Base-by-base conservation (phyloP, 495 filamentous ascomycete genomes). In the Amniculicola lignicola region DNA sequence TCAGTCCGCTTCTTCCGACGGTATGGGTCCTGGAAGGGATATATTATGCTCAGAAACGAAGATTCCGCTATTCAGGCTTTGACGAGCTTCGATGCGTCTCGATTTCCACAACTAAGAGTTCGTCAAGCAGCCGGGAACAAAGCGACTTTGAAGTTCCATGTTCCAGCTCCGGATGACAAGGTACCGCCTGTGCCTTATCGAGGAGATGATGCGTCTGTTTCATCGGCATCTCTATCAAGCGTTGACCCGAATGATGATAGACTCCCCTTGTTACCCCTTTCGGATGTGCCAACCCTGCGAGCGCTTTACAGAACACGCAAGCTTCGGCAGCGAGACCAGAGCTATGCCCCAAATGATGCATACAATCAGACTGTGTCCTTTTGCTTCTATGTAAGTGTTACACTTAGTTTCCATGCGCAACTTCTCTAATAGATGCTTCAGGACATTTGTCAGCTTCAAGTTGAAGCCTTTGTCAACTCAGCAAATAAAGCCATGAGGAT, bases 391-490 rank as follows among this genome's bases (percentile, higher is more conserved):
- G n/a, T n/a, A n/a, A n/a, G n/a, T n/a, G n/a, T n/a, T n/a, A n/a
- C n/a, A n/a, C n/a, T n/a, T n/a, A n/a, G n/a, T n/a, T n/a, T n/a
- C n/a, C n/a, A n/a, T n/a, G n/a, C n/a, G n/a, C n/a, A n/a, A n/a
- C n/a, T n/a, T n/a, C n/a, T n/a, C n/a, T n/a, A n/a, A n/a, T n/a
- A n/a, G n/a, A n/a, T n/a, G n/a, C n/a, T n/a, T n/a, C n/a, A n/a
- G n/a, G 56, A 59, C 22, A 45, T 64, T 10, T 51, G 51, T 7
- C 51, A 31, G 9, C 40, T 64, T 0, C 22, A 50, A 37, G 61
- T 55, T 2, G 61, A 58, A n/a, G 50, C 50, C 9, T 59, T 64
- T 35, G 51, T 64, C n/a, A 64, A 64, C 25, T 40, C 49, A 18
- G 51, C 56, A 0, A 56, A 55, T 31, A 7, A 40, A 4, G 9